Evolutionary conservation across 768 basidiomycete genomes (phyloP).

Genomic region (Guyanaporus albipodus): DNA sequence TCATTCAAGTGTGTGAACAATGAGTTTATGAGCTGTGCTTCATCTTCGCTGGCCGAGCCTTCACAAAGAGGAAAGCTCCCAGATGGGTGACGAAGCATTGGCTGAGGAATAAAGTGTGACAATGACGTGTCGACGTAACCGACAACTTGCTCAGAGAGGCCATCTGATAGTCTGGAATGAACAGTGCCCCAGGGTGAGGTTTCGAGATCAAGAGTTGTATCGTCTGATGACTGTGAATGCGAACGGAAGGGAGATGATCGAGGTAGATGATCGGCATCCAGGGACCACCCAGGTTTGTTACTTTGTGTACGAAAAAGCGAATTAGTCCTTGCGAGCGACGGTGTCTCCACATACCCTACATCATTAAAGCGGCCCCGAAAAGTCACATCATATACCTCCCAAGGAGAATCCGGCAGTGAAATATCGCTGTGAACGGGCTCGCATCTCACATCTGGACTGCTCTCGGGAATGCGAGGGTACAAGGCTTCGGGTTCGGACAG

Average conservation of each 20-base stretch:
- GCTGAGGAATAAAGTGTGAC: neutral
- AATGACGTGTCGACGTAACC: neutral
- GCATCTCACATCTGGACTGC: neutral
- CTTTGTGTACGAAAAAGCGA: neutral
- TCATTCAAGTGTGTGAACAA: neutral
- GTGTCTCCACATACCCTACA: slow-evolving; percentile 3
- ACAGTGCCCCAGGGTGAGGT: slow-evolving; percentile 17
- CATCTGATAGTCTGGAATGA: neutral
- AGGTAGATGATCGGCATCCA: slow-evolving; percentile 6
- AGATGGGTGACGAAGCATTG: neutral
- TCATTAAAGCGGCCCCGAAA: neutral
- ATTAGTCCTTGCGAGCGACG: neutral
- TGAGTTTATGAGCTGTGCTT: neutral
- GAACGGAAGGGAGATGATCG: slow-evolving; percentile 24
- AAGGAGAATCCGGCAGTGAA: neutral
- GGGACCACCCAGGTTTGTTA: neutral
- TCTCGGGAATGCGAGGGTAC: neutral
- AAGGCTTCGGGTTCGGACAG: neutral
- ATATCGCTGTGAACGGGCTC: neutral
- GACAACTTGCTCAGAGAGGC: neutral
- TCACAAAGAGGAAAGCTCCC: neutral
- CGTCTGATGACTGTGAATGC: slow-evolving; percentile 10
- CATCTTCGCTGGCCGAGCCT: neutral
- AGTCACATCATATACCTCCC: neutral
- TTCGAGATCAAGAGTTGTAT: slow-evolving; percentile 21